Conservation (phyloP, 2,329 filamentous ascomycete species). For the Falciphora oryzae region DNA sequence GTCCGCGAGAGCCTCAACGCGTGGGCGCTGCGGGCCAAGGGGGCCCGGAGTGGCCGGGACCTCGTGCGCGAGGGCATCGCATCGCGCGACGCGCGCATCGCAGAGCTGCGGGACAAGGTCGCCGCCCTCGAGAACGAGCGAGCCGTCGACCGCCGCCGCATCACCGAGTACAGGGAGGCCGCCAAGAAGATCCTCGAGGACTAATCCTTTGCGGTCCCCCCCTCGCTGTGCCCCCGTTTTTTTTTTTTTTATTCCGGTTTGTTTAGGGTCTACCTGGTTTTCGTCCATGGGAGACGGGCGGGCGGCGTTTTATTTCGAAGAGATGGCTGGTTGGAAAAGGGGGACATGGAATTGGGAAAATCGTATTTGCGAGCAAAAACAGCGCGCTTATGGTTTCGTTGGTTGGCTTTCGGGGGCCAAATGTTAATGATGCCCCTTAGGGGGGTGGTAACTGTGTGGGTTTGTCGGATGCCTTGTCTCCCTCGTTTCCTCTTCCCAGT, state of each 20-base stretch:
- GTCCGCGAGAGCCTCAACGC: constrained; percentile 26
- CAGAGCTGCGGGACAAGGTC: constrained; percentile 15
- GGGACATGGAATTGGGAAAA: too few species aligned
- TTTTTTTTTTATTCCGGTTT: neutral
- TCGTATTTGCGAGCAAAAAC: too few species aligned
- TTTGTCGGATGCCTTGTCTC: too few species aligned
- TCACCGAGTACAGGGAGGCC: constrained; percentile 1
- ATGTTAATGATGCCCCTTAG: too few species aligned
- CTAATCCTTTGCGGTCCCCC: neutral
- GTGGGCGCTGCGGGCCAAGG: constrained; percentile 13
- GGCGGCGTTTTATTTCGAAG: neutral
- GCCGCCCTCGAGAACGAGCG: constrained; percentile 13
- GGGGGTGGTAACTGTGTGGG: too few species aligned
- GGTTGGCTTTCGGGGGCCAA: too few species aligned
- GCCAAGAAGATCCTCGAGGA: neutral
- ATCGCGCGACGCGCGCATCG: constrained; percentile 44
- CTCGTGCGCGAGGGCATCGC: constrained; percentile 48
- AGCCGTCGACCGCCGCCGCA: neutral
- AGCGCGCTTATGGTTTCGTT: too few species aligned
- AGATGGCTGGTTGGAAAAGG: too few species aligned
- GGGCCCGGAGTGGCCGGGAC: constrained; percentile 15
- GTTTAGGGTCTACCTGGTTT: too few species aligned
- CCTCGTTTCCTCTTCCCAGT: too few species aligned
- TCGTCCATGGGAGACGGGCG: neutral
- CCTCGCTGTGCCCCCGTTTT: neutral